Evolutionary conservation across 2,329 filamentous ascomycete species (phyloP).

Genomic region (Colletotrichum viniferum): DNA sequence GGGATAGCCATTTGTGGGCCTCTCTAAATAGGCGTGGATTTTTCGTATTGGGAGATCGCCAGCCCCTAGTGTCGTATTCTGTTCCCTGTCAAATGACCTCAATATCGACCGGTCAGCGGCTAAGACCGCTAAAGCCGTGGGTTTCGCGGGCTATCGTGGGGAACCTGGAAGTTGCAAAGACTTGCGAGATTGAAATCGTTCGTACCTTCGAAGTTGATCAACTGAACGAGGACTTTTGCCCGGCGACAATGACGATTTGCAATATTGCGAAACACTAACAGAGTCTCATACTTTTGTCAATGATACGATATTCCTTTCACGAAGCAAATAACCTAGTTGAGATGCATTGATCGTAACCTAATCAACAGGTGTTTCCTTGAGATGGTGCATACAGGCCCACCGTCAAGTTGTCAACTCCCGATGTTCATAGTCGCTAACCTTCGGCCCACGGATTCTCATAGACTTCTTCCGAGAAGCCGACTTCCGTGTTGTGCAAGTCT

Average conservation of each 20-base stretch:
- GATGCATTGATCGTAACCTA: background rate
- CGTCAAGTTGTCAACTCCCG: background rate
- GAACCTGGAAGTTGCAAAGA: background rate
- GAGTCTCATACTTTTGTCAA: accelerated
- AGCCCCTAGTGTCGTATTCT: background rate
- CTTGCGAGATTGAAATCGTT: background rate
- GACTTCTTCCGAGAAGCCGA: background rate
- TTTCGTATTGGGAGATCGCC: background rate
- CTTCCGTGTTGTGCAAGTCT: background rate
- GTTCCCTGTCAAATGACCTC: background rate
- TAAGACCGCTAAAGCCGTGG: background rate
- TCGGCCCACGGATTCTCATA: background rate
- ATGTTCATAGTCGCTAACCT: background rate
- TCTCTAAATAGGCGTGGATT: background rate
- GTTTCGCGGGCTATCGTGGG: background rate
- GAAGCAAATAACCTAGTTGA: background rate
- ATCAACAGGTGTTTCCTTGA: background rate
- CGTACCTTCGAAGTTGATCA: background rate
- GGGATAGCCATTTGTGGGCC: background rate
- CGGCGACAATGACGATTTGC: background rate
- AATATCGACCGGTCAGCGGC: background rate
- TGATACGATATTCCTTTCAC: accelerated
- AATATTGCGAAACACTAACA: background rate
- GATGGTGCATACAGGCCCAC: background rate
- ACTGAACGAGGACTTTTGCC: background rate